phyloP scores from a whole-genome alignment of 1,139 yeast genomes.

The Blastobotrys malaysiensis region DNA sequence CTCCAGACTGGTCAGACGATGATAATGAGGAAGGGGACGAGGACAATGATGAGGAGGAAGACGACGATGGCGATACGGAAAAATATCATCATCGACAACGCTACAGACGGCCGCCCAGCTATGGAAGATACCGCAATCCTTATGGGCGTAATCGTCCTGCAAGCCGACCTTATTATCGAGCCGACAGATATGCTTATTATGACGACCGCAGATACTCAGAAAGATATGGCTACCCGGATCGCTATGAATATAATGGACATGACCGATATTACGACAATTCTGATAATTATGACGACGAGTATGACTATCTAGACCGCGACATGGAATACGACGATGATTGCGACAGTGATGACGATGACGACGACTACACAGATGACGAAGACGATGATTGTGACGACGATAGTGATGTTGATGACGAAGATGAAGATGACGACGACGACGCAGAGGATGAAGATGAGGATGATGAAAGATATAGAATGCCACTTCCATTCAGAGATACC shows the following conservation, averaged over 20 bases:
- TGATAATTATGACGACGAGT: background rate
- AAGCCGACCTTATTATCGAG: background rate
- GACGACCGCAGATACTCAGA: background rate
- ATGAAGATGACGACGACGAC: background rate
- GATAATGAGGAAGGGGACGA: no score
- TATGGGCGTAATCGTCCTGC: background rate
- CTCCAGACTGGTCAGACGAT: no score
- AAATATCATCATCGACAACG: background rate
- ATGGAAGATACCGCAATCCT: background rate
- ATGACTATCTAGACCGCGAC: background rate
- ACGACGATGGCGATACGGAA: background rate
- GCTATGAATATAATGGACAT: background rate
- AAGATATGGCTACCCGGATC: background rate
- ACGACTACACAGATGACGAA: background rate
- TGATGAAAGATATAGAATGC: background rate
- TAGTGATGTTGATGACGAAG: background rate
- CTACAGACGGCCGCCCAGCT: background rate
- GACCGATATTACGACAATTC: background rate
- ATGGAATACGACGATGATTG: constrained; percentile 1
- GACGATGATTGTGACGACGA: background rate
- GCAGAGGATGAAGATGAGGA: background rate
- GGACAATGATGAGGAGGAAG: background rate
- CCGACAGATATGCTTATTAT: background rate
- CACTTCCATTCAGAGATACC: no score
- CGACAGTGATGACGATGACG: constrained; percentile 1